A percentile compares a stretch with the other conserved stretches of the same genome.
Conservation (phyloP, 345 rosid genomes). For the Salix exigua region DNA sequence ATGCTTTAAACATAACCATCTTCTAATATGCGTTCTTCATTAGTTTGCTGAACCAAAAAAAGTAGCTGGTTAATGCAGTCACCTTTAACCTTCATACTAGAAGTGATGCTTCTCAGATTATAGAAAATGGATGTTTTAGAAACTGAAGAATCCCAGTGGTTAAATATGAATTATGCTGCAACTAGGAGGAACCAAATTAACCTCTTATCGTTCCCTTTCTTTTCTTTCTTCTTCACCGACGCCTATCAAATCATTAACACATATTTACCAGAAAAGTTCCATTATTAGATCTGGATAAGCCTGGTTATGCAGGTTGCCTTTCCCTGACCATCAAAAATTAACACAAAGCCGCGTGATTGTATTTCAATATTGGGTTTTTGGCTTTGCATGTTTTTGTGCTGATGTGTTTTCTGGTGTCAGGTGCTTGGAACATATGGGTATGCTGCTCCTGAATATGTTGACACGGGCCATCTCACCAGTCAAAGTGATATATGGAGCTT, state of each 20-base stretch:
- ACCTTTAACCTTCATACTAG: background rate
- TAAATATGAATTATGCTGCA: no score
- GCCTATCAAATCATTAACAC: background rate
- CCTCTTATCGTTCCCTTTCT: background rate
- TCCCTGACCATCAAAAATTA: background rate
- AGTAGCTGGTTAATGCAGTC: background rate
- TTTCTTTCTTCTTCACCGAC: background rate
- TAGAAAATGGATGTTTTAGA: background rate
- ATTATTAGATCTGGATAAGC: background rate
- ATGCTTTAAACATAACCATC: background rate
- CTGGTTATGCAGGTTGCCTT: background rate
- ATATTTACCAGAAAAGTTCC: background rate
- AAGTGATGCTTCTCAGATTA: background rate
- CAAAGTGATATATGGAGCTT: conserved; percentile 75
- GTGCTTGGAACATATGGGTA: conserved; percentile 91
- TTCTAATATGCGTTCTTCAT: background rate
- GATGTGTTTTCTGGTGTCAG: conserved; percentile 31
- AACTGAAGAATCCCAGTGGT: background rate
- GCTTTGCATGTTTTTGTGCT: background rate
- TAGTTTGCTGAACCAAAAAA: background rate
- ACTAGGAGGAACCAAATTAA: background rate
- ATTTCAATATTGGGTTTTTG: background rate
- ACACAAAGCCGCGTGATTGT: background rate
- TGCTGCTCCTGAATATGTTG: conserved; percentile 87
- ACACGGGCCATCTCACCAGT: conserved; percentile 77